These are phyloP conservation scores for Corymbia citriodora DNA, from an alignment of 441 rosid genomes.

Conservation along the genomic window DNA sequence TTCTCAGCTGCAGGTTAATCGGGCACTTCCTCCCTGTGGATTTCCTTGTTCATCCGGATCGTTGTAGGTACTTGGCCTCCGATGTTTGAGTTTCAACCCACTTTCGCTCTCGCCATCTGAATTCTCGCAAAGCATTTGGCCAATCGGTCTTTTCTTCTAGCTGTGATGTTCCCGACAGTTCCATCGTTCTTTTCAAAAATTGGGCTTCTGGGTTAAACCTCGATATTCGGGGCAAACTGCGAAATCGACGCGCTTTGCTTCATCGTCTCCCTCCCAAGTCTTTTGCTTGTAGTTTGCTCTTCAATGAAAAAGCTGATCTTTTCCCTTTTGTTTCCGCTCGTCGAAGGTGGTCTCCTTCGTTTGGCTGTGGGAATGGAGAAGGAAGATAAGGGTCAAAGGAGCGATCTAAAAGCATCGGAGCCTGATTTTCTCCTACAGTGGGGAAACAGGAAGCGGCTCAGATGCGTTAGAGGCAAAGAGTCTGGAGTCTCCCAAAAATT, in stretches of 20 bases:
- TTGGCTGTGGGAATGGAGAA: background rate
- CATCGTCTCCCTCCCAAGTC: background rate
- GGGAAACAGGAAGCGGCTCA: constrained; percentile 68
- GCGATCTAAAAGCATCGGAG: constrained; percentile 38
- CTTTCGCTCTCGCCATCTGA: background rate
- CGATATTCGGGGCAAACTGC: background rate
- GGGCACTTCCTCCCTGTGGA: background rate
- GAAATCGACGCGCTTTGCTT: background rate
- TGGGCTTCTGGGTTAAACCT: background rate
- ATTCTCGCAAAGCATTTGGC: background rate
- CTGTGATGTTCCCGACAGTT: background rate
- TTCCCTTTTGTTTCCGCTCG: background rate
- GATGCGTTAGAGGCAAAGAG: constrained; percentile 69
- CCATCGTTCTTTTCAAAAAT: background rate
- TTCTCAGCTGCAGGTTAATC: constrained; percentile 7
- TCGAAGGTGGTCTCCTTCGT: background rate
- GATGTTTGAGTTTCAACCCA: background rate
- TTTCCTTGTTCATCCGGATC: background rate
- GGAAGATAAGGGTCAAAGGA: constrained; percentile 41
- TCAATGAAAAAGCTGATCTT: background rate
- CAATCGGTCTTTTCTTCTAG: background rate
- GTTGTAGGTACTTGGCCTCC: constrained; percentile 19
- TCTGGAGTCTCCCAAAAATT: constrained; percentile 48
- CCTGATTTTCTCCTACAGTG: constrained; percentile 61
- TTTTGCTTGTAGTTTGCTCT: background rate